Base-by-base conservation (phyloP, 371 early-diverging fungal genomes). In the Sanchytrium tribonematis region DNA sequence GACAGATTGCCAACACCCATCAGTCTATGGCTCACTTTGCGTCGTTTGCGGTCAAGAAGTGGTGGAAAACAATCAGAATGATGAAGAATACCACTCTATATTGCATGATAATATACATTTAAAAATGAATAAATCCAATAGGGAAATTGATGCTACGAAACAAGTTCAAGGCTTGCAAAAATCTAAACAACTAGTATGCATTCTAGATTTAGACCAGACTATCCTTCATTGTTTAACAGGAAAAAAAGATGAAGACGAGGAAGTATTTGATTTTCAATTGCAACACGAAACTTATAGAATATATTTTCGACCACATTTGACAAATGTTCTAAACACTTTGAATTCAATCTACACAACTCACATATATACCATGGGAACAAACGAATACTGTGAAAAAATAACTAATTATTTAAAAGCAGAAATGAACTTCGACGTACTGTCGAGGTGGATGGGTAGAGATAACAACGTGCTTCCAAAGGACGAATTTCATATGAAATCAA, bases 131-230 rank as follows among this genome's bases (percentile, higher is more conserved):
- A 48, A 48, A 48, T 48, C 48, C 22, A 5, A 48, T 48, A 5
- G 48, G 5, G 48, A 48, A 22, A 12, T 48, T 12, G 48, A 48
- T 22, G 48, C 48, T 12, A 12, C 48, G 66, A 71, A 48, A 31
- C 70, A 48, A 32, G 68, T 70, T 29, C 30, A 48, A 22, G 27
- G 69, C 1, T 32, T 75, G 27, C 30, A 66, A 28, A 31, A 70
- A 31, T 31, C 66, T 30, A 72, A 70, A 66, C 76, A 73, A 70
- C 30, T 76, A 29, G 71, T 77, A 28, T 68, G 76, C n/a, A 68
- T 77, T 0, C 72, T 77, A 48, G 78, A 77, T 68, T 68, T 77
- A n/a, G 78, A 77, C 31, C 78, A 77, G 70, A 77, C 78, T 28
- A 69, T 77, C 27, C 70, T 77, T 1, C 78, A 77, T 68, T 74